These are phyloP conservation scores for Aspergillus arachidicola DNA, from an alignment of 2,329 filamentous ascomycete species.

Conservation along the genomic window DNA sequence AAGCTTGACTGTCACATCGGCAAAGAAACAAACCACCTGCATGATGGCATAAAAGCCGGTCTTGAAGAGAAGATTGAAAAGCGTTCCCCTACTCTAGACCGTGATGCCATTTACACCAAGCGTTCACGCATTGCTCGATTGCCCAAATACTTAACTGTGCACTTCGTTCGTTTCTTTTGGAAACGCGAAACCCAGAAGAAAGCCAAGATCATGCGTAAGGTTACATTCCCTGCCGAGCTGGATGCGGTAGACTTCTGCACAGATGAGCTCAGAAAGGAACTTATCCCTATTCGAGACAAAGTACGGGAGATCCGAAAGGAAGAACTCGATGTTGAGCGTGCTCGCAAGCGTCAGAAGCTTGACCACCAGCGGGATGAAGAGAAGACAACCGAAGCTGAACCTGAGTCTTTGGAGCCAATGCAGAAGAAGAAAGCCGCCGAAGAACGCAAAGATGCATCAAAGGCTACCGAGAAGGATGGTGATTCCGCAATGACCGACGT, in stretches of 20 bases:
- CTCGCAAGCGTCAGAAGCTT: conserved; percentile 87
- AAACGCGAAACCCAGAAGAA: conserved; percentile 95
- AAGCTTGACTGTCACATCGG: conserved; percentile 98
- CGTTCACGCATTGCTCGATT: conserved; percentile 85
- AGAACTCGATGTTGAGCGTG: conserved; percentile 87
- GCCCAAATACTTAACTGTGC: conserved; percentile 93
- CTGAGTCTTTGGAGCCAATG: conserved; percentile 42
- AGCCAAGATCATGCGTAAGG: conserved; percentile 99
- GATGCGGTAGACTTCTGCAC: conserved; percentile 95
- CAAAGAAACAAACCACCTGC: conserved; percentile 80
- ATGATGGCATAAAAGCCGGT: conserved; percentile 81
- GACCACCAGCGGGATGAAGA: conserved; percentile 60
- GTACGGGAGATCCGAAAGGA: conserved; percentile 94
- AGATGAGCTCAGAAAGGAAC: conserved; percentile 77
- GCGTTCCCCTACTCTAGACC: conserved; percentile 72
- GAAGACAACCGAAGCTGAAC: conserved; percentile 42
- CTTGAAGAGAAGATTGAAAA: conserved; percentile 92
- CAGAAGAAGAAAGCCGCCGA: conserved; percentile 52
- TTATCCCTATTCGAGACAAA: conserved; percentile 93
- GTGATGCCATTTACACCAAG: conserved; percentile 85
- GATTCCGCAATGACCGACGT: conserved; percentile 73
- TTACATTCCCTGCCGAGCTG: conserved; percentile 90
- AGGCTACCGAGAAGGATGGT: conserved; percentile 59
- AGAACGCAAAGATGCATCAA: conserved; percentile 55
- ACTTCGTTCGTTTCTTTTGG: conserved; percentile 99